These are phyloP conservation scores for Kwoniella sp. DNA, from an alignment of 768 basidiomycete species.

Conservation along the genomic window DNA sequence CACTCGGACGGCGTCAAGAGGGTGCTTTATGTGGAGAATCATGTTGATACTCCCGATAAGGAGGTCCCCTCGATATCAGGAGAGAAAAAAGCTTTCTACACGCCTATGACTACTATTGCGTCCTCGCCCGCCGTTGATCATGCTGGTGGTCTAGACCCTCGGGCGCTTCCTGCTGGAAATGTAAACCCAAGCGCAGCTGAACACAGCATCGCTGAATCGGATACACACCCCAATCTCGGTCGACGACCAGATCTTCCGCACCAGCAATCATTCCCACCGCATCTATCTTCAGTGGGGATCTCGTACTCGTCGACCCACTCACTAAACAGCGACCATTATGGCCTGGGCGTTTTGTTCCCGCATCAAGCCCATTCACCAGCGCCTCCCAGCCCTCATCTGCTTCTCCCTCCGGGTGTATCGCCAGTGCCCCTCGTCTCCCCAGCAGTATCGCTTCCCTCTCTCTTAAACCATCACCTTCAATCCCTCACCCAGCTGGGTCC, in stretches of 20 bases:
- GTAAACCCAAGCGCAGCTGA: no score
- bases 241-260: neutral
- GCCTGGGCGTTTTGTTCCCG: neutral
- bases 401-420: neutral
- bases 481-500: neutral
- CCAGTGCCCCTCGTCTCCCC: neutral
- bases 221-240: neutral
- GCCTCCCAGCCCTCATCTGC: neutral
- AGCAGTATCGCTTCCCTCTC: neutral
- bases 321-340: neutral
- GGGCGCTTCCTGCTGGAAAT: no score
- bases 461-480: neutral
- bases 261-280: neutral
- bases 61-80: neutral
- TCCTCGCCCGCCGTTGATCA: neutral
- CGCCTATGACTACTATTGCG: neutral
- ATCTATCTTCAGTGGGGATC: neutral
- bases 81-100: neutral
- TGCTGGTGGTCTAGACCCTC: no score
- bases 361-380: neutral
- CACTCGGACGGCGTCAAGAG: constrained; percentile 19
- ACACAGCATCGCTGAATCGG: no score
- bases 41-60: constrained; percentile 1
- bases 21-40: constrained; percentile 30
- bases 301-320: neutral